Evolutionary conservation across 1,139 yeast species (phyloP), one percentile per base, ranked within the genome.

Genomic region (Hansenula anomala): DNA sequence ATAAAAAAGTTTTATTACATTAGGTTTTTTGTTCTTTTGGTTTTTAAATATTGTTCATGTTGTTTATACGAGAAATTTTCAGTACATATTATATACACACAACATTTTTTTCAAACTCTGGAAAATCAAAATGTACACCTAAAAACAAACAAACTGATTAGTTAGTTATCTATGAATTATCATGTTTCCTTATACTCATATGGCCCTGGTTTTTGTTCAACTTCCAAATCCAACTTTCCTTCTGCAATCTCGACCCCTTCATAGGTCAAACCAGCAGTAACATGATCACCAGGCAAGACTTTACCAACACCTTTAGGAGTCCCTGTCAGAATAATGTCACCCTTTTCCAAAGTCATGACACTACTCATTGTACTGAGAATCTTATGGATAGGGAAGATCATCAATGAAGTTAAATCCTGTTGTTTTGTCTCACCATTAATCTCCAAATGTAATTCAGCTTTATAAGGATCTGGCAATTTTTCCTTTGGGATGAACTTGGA

Each of bases 241-340:
- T 71, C 75, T 30, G 70, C 75, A 30, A 89, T 58, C 14, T 69
- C 67, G 42, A 74, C 55, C 11, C 80, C 92, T 30, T 73, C 74
- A 30, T 72, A 74, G 27, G 61, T 61, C 28, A 53, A 34, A 46
- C 74, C 71, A 11, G 95, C 95, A 39, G 71, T 70, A 29, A 92
- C 69, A 33, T 61, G 61, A 59, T 92, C 97, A 8, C 97, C 97
- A 1, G 95, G 83, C 10, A 60, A 63, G 35, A 90, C 66, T 28
- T 73, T 68, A 12, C 97, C 97, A 11, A 92, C 99, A n/a, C 99
- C 99, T 62, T 90, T 88, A 33, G 98, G 98, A 1, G 98, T 92
- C 13, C 98, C 98, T 0, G 97, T 92, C 44, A 90, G 70, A 43
- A 92, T 82, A 51, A 92, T 73, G 58, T 92, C 97, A 19, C 97